Conservation (phyloP, 2,329 filamentous ascomycete species). For the Hymenoscyphus albidus region DNA sequence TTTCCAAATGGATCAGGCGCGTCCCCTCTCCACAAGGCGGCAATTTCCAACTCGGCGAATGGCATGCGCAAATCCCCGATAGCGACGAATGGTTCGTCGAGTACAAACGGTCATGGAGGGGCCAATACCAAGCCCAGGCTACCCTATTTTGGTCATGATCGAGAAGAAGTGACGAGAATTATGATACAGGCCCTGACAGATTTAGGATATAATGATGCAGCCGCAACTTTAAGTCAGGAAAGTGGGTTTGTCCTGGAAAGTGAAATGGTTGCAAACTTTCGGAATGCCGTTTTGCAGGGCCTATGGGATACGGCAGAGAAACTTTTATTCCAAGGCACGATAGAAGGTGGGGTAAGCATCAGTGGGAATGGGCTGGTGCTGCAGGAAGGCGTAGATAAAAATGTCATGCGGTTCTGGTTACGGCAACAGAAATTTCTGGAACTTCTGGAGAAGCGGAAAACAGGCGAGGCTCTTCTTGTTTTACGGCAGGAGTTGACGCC, state of each 20-base stretch:
- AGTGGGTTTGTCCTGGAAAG: slow-evolving; percentile 88
- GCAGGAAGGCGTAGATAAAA: slow-evolving; percentile 68
- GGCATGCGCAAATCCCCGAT: slow-evolving; percentile 45
- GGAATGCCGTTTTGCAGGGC: slow-evolving; percentile 73
- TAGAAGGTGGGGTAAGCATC: slow-evolving; percentile 43
- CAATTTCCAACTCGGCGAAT: slow-evolving; percentile 41
- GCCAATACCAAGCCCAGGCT: slow-evolving; percentile 21
- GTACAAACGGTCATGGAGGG: slow-evolving; percentile 29
- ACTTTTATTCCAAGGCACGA: slow-evolving; percentile 58
- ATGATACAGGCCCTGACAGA: slow-evolving; percentile 88
- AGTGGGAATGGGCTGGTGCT: slow-evolving; percentile 60
- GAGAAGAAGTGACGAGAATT: slow-evolving; percentile 89
- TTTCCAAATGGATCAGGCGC: slow-evolving; percentile 53
- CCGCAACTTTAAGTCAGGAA: slow-evolving; percentile 69
- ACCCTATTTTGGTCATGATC: slow-evolving; percentile 77
- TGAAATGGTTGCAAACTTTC: slow-evolving; percentile 79
- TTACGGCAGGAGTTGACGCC: slow-evolving; percentile 85
- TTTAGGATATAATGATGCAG: slow-evolving; percentile 78
- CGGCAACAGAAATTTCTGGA: slow-evolving; percentile 95
- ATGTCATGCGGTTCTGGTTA: slow-evolving; percentile 81
- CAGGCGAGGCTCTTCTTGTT: slow-evolving; percentile 72
- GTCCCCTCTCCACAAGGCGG: slow-evolving; percentile 43
- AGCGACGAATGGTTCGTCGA: slow-evolving; percentile 53
- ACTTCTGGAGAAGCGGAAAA: slow-evolving; percentile 72
- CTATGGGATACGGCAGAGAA: slow-evolving; percentile 83